Evolutionary conservation across 352 stramenopile species (phyloP).

Genomic region (Phytopythium boreale): DNA sequence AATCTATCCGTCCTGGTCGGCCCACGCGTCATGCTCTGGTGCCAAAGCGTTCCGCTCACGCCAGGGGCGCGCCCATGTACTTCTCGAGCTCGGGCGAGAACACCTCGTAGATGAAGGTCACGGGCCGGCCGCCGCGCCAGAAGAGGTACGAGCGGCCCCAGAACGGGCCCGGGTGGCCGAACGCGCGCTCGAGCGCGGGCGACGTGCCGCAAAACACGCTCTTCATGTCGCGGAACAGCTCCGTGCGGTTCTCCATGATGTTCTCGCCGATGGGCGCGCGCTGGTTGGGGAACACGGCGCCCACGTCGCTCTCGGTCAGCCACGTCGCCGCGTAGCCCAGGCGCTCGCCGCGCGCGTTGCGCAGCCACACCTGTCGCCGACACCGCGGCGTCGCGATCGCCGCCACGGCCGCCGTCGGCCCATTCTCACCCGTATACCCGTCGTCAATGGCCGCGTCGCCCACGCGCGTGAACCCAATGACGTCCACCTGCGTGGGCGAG

Average conservation of each 20-base stretch:
- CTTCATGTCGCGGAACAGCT: conserved; percentile 87
- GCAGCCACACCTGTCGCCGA: conserved; percentile 75
- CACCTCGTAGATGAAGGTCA: conserved; percentile 89
- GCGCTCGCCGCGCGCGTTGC: conserved; percentile 64
- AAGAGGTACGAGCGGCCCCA: conserved; percentile 87
- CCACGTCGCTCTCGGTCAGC: conserved; percentile 62
- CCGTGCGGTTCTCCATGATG: conserved; percentile 77
- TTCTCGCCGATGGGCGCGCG: conserved; percentile 82
- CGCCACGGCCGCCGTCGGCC: neutral
- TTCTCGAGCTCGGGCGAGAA: conserved; percentile 76
- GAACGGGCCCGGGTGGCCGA: conserved; percentile 65
- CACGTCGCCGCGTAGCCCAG: conserved; percentile 82
- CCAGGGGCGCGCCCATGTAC: conserved; percentile 75
- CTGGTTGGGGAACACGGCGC: conserved; percentile 75
- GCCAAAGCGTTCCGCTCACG: conserved; percentile 16
- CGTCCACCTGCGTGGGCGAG: conserved; percentile 71
- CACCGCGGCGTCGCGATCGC: conserved; percentile 58
- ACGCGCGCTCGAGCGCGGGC: conserved; percentile 50
- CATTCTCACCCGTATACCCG: conserved; percentile 30
- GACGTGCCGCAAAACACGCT: conserved; percentile 70
- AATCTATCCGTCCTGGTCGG: too few relatives aligned
- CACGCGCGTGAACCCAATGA: conserved; percentile 62
- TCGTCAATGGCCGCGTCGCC: conserved; percentile 36
- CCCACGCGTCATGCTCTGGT: too few relatives aligned
- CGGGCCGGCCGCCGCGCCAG: conserved; percentile 69